These are phyloP conservation scores for Triadica sebifera DNA, from an alignment of 345 rosid species.

Conservation along the genomic window DNA sequence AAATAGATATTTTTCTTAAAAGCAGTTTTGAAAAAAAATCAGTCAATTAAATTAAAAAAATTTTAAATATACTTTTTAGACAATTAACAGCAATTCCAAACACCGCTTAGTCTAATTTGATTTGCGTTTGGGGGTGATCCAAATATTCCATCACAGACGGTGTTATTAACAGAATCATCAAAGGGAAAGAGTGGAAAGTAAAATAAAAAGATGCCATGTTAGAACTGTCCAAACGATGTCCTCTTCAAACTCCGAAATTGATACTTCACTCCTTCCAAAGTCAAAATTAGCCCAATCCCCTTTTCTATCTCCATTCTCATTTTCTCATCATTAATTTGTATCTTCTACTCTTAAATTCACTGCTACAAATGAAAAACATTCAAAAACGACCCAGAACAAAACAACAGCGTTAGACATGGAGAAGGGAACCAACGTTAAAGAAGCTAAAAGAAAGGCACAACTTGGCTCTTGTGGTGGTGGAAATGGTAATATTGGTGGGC, in stretches of 20 bases:
- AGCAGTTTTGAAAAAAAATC: too few relatives aligned
- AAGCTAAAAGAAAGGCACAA: slow-evolving; percentile 7
- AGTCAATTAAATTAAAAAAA: too few relatives aligned
- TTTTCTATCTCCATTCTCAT: background rate
- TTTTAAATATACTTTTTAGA: too few relatives aligned
- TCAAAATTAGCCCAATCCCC: slow-evolving; percentile 1
- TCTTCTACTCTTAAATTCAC: background rate
- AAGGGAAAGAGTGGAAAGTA: background rate
- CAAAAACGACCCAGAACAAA: background rate
- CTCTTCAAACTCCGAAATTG: slow-evolving; percentile 38
- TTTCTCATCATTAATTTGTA: slow-evolving; percentile 12
- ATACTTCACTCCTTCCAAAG: slow-evolving; percentile 20
- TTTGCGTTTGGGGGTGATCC: too few relatives aligned
- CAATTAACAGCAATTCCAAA: too few relatives aligned
- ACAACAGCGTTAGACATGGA: slow-evolving; percentile 7
- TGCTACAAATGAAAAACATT: background rate
- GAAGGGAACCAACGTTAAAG: background rate
- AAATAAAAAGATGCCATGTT: slow-evolving; percentile 20
- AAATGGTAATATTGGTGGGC: slow-evolving; percentile 27
- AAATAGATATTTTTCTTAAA: too few relatives aligned
- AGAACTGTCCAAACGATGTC: slow-evolving; percentile 18
- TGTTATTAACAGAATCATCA: slow-evolving; percentile 1
- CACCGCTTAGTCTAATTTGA: too few relatives aligned
- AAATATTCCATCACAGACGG: background rate
- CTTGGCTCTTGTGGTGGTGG: slow-evolving; percentile 15